Conservation (phyloP, 257 asterid species). For the Galeopsis tetrahit region DNA sequence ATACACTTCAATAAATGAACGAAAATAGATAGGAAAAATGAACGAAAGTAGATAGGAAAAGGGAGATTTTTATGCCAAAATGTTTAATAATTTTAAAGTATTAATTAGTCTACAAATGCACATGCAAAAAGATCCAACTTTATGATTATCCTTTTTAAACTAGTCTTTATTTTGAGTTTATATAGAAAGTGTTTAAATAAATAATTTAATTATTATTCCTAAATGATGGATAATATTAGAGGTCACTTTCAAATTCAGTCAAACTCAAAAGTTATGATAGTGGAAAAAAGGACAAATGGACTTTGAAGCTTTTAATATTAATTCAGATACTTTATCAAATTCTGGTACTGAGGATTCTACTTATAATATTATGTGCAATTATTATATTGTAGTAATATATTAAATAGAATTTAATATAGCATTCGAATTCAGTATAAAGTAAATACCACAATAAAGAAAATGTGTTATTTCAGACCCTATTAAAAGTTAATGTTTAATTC, state of each 20-base stretch:
- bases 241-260: slow-evolving; percentile 17
- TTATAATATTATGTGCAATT: background rate
- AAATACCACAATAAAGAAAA: too few relatives aligned
- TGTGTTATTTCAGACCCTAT: too few relatives aligned
- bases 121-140: background rate
- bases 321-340: background rate
- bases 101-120: background rate
- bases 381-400: too few relatives aligned
- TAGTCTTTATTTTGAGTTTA: background rate
- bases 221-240: background rate
- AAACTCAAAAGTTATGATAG: background rate
- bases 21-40: too few relatives aligned
- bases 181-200: background rate
- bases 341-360: background rate
- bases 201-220: background rate
- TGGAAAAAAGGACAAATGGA: background rate
- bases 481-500: too few relatives aligned
- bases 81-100: slow-evolving; percentile 3
- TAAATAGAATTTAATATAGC: background rate
- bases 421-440: background rate
- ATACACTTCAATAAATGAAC: background rate
- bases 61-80: background rate
- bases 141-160: background rate
- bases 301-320: background rate
- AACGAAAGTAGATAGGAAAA: too few relatives aligned